Evolutionary conservation across 164 flowering plant genomes (phyloP), one percentile per base, ranked within the genome.

Genomic region (Vitis rupestris): DNA sequence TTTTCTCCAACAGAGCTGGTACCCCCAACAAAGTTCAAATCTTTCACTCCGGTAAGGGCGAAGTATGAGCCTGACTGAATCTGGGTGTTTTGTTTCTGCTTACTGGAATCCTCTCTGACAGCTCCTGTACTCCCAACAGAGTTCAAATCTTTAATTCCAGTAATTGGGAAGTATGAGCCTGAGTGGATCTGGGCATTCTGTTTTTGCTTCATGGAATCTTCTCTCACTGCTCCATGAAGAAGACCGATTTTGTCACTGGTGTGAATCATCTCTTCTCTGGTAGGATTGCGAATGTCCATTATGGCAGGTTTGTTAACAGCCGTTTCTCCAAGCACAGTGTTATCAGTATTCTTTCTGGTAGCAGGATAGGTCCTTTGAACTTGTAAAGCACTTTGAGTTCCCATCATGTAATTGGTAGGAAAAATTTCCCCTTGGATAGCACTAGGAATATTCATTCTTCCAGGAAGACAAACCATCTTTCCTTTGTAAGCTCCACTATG

Each of bases 21-120:
- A 37, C 44, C 44, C 44, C 44, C 7, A 2, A 37, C 44, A 6
- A 37, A 37, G 44, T 14, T 13, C n/a, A 5, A 10, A 53, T 53
- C 7, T 53, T n/a, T 53, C 44, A 37, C 8, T 53, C 59, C 1
- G 4, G 54, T 9, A 30, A 31, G 15, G 37, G 63, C 64, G 17
- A 63, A 31, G 65, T 64, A 23, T 23, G 75, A 50, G 29, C 66
- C 70, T 49, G 72, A 52, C 23, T 60, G 71, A 61, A 70, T 61
- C 30, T 48, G 31, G 3, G 54, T 31, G 67, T 64, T 50, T 51
- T 61, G 70, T 30, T 56, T 75, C 53, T 61, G 61, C 59, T 10
- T n/a, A 5, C 56, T 53, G 56, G 5, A 11, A 53, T 13, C 56
- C 3, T 11, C 56, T 13, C n/a, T 6, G 44, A 37, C 44, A 37